These are phyloP conservation scores for Arthrinium puccinioides DNA, from an alignment of 2,329 filamentous ascomycete genomes.

Conservation along the genomic window DNA sequence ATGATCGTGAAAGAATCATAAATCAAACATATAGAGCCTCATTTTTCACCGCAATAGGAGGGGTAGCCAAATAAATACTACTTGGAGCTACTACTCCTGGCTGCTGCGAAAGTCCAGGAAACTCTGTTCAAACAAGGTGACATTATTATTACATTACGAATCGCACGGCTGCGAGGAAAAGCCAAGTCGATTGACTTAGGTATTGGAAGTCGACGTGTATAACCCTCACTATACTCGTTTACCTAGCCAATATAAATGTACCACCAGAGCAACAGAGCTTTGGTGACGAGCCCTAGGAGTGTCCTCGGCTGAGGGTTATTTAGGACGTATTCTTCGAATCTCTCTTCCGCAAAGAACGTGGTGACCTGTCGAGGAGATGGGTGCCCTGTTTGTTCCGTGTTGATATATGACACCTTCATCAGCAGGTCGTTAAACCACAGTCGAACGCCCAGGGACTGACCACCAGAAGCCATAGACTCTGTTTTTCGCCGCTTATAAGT, in stretches of 20 bases:
- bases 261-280: neutral
- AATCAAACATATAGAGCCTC: too few species aligned
- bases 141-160: too few species aligned
- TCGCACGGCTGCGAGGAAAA: too few species aligned
- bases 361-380: constrained; percentile 14
- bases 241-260: neutral
- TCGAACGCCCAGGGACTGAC: constrained; percentile 14
- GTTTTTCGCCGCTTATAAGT: constrained; percentile 19
- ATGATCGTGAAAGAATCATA: too few species aligned
- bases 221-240: too few species aligned
- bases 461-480: constrained; percentile 17
- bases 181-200: too few species aligned
- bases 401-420: constrained; percentile 17
- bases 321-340: constrained; percentile 20
- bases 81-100: too few species aligned
- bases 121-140: too few species aligned
- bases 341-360: constrained; percentile 22
- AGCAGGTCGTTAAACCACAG: constrained; percentile 20
- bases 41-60: too few species aligned
- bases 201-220: too few species aligned
- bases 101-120: too few species aligned
- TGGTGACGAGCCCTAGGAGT: neutral
- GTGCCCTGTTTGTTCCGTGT: constrained; percentile 16
- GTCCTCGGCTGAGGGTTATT: constrained; percentile 11
- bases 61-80: too few species aligned